phyloP scores from a whole-genome alignment of 192 early-diverging fungal species.

The Mortierella hygrophila region DNA sequence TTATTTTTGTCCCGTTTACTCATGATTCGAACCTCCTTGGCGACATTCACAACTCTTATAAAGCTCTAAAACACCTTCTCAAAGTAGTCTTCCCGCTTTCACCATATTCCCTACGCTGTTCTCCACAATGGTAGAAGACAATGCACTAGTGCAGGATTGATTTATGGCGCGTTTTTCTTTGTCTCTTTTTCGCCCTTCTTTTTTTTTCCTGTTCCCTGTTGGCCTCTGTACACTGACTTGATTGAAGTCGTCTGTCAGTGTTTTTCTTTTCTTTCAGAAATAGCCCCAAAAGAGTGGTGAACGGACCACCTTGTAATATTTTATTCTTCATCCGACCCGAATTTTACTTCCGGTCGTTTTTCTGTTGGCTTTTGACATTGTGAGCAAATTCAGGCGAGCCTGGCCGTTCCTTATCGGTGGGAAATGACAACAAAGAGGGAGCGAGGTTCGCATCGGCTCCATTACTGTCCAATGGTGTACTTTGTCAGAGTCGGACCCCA shows the following conservation, averaged over 20 bases:
- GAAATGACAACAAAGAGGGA: not conserved
- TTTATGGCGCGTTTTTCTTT: not conserved
- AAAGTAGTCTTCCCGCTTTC: not conserved
- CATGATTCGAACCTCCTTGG: not conserved
- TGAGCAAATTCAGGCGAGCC: not conserved
- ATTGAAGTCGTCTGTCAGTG: no score
- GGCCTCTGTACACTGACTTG: no score
- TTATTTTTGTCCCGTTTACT: no score
- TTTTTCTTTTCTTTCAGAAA: not conserved
- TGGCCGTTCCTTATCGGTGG: not conserved
- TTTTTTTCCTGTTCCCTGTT: not conserved
- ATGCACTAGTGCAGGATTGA: constrained; percentile 5
- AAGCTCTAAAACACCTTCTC: not conserved
- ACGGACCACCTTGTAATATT: constrained; percentile 19
- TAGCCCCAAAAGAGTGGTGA: constrained; percentile 1
- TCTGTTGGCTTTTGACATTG: not conserved
- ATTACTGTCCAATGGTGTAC: not conserved
- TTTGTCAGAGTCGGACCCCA: not conserved
- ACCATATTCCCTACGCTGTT: not conserved
- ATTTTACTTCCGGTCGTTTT: not conserved
- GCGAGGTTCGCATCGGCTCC: not conserved
- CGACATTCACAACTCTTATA: not conserved
- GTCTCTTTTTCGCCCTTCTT: not conserved
- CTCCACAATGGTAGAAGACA: not conserved
- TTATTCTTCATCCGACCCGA: constrained; percentile 28